These are phyloP conservation scores for Austroboletus festivus DNA, from an alignment of 768 basidiomycete species.

Conservation along the genomic window DNA sequence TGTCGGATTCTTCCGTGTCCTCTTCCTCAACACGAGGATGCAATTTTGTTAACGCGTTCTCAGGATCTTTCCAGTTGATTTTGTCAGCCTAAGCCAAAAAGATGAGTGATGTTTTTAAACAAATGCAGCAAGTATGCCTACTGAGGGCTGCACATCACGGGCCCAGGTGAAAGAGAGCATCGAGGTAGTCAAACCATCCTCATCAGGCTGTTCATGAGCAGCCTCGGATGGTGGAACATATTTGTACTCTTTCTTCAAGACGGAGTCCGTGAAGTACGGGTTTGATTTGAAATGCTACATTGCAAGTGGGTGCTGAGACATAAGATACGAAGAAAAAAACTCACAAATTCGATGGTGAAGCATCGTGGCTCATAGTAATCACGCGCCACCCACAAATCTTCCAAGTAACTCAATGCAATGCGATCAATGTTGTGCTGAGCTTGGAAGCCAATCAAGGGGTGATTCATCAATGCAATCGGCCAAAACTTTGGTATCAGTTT, in stretches of 20 bases:
- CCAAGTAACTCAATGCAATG: slow-evolving; percentile 76
- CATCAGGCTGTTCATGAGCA: slow-evolving; percentile 58
- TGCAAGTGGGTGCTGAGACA: slow-evolving; percentile 2
- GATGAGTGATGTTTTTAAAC: neutral
- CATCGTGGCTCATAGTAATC: slow-evolving; percentile 73
- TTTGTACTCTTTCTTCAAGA: slow-evolving; percentile 82
- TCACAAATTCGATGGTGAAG: slow-evolving; percentile 85
- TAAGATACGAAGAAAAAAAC: slow-evolving; percentile 32
- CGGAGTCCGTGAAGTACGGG: slow-evolving; percentile 72
- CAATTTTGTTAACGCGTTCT: slow-evolving; percentile 72
- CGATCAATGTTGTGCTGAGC: slow-evolving; percentile 74
- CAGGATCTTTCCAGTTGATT: slow-evolving; percentile 80
- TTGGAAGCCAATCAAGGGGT: slow-evolving; percentile 58
- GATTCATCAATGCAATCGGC: slow-evolving; percentile 81
- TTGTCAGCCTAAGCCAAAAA: slow-evolving; percentile 46
- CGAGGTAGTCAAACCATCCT: slow-evolving; percentile 69
- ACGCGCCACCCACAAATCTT: slow-evolving; percentile 81
- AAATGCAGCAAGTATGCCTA: slow-evolving; percentile 32
- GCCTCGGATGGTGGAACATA: slow-evolving; percentile 54
- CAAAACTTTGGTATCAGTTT: slow-evolving; percentile 77
- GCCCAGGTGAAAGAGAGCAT: slow-evolving; percentile 84
- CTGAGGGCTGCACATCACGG: slow-evolving; percentile 64
- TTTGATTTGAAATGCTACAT: slow-evolving; percentile 80
- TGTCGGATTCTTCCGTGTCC: slow-evolving; percentile 52
- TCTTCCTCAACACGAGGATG: slow-evolving; percentile 66